Evolutionary conservation across 1,284 basidiomycete species (phyloP).

Genomic region (Tylopilus sp.): DNA sequence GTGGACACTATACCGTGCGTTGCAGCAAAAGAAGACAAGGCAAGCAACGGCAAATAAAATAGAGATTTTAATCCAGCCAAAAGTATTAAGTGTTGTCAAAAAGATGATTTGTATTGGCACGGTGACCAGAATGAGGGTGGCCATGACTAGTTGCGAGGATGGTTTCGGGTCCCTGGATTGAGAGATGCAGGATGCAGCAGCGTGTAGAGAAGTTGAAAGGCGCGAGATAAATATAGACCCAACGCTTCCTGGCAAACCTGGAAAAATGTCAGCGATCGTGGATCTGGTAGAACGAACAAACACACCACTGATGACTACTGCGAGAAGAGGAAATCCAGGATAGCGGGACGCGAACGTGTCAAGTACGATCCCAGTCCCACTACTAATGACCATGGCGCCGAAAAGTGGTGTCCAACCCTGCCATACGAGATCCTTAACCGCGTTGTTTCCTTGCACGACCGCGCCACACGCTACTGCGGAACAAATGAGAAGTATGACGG

Average conservation of each 20-base stretch:
- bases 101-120: slow-evolving; percentile 84
- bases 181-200: slow-evolving; percentile 50
- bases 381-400: slow-evolving; percentile 93
- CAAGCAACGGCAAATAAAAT: slow-evolving; percentile 75
- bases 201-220: slow-evolving; percentile 88
- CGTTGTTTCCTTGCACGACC: slow-evolving; percentile 72
- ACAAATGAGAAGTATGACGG: slow-evolving; percentile 68
- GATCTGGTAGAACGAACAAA: slow-evolving; percentile 9
- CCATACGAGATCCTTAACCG: slow-evolving; percentile 77
- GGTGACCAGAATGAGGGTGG: slow-evolving; percentile 78
- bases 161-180: slow-evolving; percentile 47
- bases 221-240: slow-evolving; percentile 94
- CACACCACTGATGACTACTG: slow-evolving; percentile 89
- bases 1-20: too few relatives aligned
- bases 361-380: slow-evolving; percentile 91
- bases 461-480: slow-evolving; percentile 66
- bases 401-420: slow-evolving; percentile 94
- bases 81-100: slow-evolving; percentile 68
- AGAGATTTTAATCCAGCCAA: slow-evolving; percentile 84
- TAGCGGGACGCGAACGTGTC: slow-evolving; percentile 91
- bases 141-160: slow-evolving; percentile 64
- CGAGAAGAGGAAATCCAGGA: slow-evolving; percentile 89
- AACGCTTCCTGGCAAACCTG: slow-evolving; percentile 87
- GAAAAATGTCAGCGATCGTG: slow-evolving; percentile 1
- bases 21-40: slow-evolving; percentile 76